phyloP scores from a whole-genome alignment of 1,139 yeast species.

The Pichiaceae sp. region DNA sequence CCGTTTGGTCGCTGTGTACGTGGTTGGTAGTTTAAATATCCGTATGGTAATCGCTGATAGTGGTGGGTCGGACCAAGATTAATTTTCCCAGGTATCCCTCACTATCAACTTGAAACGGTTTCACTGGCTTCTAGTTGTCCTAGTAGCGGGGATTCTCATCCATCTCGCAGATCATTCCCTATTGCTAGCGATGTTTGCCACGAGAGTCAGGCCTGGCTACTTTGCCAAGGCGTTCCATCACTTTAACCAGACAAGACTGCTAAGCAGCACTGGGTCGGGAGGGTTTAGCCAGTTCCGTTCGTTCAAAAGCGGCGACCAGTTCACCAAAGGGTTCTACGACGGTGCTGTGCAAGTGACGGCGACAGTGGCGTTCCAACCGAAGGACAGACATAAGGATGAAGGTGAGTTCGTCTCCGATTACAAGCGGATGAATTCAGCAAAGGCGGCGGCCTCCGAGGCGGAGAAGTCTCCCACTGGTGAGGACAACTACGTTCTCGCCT shows the following conservation, averaged over 20 bases:
- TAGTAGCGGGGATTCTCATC: background rate
- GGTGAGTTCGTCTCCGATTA: slow-evolving; percentile 19
- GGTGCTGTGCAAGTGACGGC: slow-evolving; percentile 37
- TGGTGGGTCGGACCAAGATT: too few species aligned
- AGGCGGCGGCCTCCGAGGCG: background rate
- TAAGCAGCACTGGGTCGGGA: slow-evolving; percentile 8
- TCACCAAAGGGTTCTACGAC: slow-evolving; percentile 20
- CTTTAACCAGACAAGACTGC: slow-evolving; percentile 4
- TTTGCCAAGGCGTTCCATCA: background rate
- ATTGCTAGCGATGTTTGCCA: background rate
- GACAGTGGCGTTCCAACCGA: slow-evolving; percentile 68
- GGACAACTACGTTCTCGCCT: slow-evolving; percentile 66
- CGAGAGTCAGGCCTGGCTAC: background rate
- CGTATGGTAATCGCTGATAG: too few species aligned
- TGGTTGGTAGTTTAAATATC: too few species aligned
- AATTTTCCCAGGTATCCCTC: too few species aligned
- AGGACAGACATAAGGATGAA: slow-evolving; percentile 34
- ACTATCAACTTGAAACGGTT: background rate
- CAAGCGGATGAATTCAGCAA: slow-evolving; percentile 8
- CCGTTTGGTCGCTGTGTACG: too few species aligned
- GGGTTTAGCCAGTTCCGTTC: slow-evolving; percentile 17
- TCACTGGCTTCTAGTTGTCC: background rate
- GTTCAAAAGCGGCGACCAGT: slow-evolving; percentile 20
- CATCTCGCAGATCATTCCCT: background rate
- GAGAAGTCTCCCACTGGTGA: slow-evolving; percentile 67